Base-by-base conservation (phyloP, 192 early-diverging fungal species). In the Gonapodya sp. region DNA sequence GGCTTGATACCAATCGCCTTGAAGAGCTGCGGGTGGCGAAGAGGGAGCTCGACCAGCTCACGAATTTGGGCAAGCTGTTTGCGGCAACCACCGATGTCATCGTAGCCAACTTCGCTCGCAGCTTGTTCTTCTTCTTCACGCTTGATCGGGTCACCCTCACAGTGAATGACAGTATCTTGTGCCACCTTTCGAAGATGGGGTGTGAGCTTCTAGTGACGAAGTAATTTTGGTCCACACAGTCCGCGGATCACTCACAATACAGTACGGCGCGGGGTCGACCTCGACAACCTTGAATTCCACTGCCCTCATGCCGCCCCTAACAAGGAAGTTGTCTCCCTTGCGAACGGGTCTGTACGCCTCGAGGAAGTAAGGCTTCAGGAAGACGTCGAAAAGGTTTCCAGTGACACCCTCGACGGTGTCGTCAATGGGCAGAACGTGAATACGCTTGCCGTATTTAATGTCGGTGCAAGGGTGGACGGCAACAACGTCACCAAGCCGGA, bases 231-330 rank as follows among this genome's bases (percentile, higher is more conserved):
- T 36, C 30, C 46, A 36, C 31, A n/a, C 36, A 18, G 18, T 36
- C 24, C 0, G 18, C 36, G 36, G 46, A n/a, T n/a, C 46, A 91
- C 92, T 88, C 88, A 95, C 96, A 86, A 97, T 97, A 86, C 96
- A 97, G 88, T 97, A 99, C 64, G 95, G 95, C 30, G 93, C 91
- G 30, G 96, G 97, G 77, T 98, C 97, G 1, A 90, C 92, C 83
- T 98, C 96, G 30, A 99, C 94, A 30, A 99, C 93, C 88, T 99
- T 99, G 91, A 99, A 99, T 86, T 99, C 97, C 18, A 99, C 97
- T 34, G 95, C 94, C 73, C 97, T 88, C 97, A 99, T 99, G 79
- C 93, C 95, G 75, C 94, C 97, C 75, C 96, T 90, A 35, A 98
- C 96, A 80, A 96, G 83, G 89, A 99, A 99, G 36, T 91, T 85